Base-by-base conservation (phyloP, 169 alveolate genomes). In the Sarcocystis neurona region DNA sequence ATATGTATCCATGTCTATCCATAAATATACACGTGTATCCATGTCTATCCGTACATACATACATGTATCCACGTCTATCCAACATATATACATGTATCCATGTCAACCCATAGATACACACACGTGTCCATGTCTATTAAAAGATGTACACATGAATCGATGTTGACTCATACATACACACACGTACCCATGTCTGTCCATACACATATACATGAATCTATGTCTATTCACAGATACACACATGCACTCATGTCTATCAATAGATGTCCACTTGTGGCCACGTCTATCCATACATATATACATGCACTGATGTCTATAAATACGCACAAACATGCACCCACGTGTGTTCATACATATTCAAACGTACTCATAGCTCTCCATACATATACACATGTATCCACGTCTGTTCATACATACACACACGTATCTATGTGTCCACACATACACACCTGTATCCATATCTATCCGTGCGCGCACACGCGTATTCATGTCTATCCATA, bases 201-300 rank as follows among this genome's bases (percentile, higher is more conserved):
- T 12, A 72, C 50, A 41, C 72, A 43, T 84, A 85, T 72, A 74
- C 41, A 85, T 85, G 53, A 47, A 85, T 70, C 44, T 32, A 72
- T 50, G 84, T 85, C 20, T 77, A 74, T 30, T 20, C 30, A 46
- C 56, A 34, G 20, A 8, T 50, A 68, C 46, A 82, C 37, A 20
- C n/a, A 74, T 66, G 43, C 88, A 85, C 39, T 44, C 44, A 72
- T 77, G 90, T 18, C 12, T 58, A 80, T 20, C 58, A 47, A 80
- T 87, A 87, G n/a, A n/a, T n/a, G n/a, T n/a, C n/a, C n/a, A n/a
- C 87, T 70, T 72, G 56, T 53, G 56, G 56, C 44, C 44, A 72
- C 39, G 84, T 85, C 20, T 77, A 74, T 30, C 20, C 30, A 46
- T 85, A 34, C 27, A 8, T 50, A 68, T 48, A 82, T 48, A 20